phyloP scores from a whole-genome alignment of 225 moss, liverwort and hornwort species.

The Sphagnum tenellum region DNA sequence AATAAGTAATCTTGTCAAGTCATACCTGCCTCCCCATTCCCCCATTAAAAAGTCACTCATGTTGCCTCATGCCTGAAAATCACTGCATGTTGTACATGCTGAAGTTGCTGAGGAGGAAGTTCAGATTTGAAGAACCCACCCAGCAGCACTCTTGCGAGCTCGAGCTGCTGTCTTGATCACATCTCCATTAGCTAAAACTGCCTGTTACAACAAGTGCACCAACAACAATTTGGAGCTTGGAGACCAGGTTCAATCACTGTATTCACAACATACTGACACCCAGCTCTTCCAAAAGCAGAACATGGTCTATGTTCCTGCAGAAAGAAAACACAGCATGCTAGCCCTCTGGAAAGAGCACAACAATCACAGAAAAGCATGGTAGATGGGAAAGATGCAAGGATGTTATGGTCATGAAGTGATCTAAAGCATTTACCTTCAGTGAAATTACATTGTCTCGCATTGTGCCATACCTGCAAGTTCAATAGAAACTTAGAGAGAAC shows the following conservation, averaged over 20 bases:
- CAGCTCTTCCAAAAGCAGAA: too few species aligned
- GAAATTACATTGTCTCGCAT: conserved; percentile 87
- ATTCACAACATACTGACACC: too few species aligned
- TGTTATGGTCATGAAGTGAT: neutral
- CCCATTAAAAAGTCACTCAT: too few species aligned
- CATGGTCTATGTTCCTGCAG: too few species aligned
- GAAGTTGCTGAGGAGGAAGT: neutral
- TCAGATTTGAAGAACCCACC: conserved; percentile 29
- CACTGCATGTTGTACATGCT: neutral
- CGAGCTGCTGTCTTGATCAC: conserved; percentile 84
- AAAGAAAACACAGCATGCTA: too few species aligned
- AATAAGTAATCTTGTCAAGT: conserved; percentile 80
- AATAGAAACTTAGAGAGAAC: too few species aligned
- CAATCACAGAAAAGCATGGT: too few species aligned
- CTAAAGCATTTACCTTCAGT: conserved; percentile 27
- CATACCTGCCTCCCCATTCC: conserved; percentile 47
- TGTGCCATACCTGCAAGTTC: conserved; percentile 75
- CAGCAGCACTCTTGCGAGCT: conserved; percentile 93
- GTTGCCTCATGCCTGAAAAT: too few species aligned
- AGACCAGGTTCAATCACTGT: too few species aligned
- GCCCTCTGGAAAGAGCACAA: too few species aligned
- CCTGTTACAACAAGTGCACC: conserved; percentile 25
- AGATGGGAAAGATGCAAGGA: too few species aligned
- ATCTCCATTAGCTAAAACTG: conserved; percentile 79
- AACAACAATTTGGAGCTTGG: too few species aligned